phyloP scores from a whole-genome alignment of 2,329 filamentous ascomycete genomes.

The Didymella pomorum region DNA sequence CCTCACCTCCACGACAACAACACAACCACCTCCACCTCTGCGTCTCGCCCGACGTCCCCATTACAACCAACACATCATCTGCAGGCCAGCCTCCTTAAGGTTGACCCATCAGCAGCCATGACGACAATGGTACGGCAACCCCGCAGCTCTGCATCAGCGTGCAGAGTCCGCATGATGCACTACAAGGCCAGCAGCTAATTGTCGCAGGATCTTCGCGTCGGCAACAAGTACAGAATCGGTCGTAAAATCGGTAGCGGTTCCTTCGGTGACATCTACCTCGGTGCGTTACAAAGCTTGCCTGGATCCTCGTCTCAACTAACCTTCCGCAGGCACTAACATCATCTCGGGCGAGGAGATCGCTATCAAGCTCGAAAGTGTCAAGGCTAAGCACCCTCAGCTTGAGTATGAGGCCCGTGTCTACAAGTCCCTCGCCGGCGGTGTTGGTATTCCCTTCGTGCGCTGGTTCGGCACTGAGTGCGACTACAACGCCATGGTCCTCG shows the following conservation, averaged over 20 bases:
- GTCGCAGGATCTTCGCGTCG: slow-evolving; percentile 90
- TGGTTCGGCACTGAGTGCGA: slow-evolving; percentile 99
- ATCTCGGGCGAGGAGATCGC: slow-evolving; percentile 99
- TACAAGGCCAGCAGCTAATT: slow-evolving; percentile 36
- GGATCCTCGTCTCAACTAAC: slow-evolving; percentile 28
- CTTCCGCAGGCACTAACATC: slow-evolving; percentile 84
- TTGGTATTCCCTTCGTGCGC: slow-evolving; percentile 97
- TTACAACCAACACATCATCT: slow-evolving; percentile 26
- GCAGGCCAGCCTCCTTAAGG: slow-evolving; percentile 47
- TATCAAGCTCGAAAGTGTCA: slow-evolving; percentile 99
- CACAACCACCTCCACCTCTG: slow-evolving; percentile 28
- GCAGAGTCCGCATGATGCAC: slow-evolving; percentile 23
- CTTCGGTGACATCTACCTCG: slow-evolving; percentile 97
- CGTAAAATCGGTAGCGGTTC: slow-evolving; percentile 98
- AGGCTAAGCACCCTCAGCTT: slow-evolving; percentile 98
- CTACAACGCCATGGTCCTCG: slow-evolving; percentile 99
- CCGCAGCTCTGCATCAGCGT: slow-evolving; percentile 40
- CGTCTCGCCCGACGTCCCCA: slow-evolving; percentile 33
- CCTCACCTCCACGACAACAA: slow-evolving; percentile 31
- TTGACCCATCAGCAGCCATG: slow-evolving; percentile 56
- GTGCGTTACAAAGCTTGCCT: slow-evolving; percentile 53
- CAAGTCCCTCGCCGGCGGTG: slow-evolving; percentile 88
- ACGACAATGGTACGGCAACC: slow-evolving; percentile 67
- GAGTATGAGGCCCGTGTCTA: slow-evolving; percentile 98
- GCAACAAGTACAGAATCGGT: slow-evolving; percentile 99